Base-by-base conservation (phyloP, 257 asterid species). In the Capsicum baccatum region DNA sequence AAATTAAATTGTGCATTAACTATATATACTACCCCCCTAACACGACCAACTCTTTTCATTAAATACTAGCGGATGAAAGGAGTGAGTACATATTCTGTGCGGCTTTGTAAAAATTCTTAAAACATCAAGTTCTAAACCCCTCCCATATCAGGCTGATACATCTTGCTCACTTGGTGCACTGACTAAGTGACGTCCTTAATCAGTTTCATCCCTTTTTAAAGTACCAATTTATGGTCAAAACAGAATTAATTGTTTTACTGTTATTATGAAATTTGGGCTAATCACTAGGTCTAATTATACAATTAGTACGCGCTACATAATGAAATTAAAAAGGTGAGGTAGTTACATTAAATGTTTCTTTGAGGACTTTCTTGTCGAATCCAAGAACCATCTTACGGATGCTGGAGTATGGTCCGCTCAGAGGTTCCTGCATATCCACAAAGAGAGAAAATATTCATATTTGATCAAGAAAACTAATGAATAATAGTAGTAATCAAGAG, bases 371-470 rank as follows among this genome's bases (percentile, higher is more conserved):
- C 85, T 80, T 91, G 87, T 92, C 98, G 9, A 96, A 94, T 85
- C 98, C 97, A 39, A 94, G 91, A 84, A 96, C 88, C 89, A 93
- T 59, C 48, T 93, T 93, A 1, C 95, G 89, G 70, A 96, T 83
- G 71, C 93, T 86, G 0, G 99, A 89, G 84, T 96, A 94, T 9
- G 97, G 95, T 39, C 84, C 91, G 21, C 68, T 84, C 79, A 71
- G 37, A 44, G 90, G 91, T 52, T 81, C 96, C 98, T 93, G 60
- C 42, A 33, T 74, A 73, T n/a, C 33, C 33, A 26, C 14, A 0
- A 12, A 33, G 21, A 50, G 33, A 26, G 33, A 26, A 26, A 74
- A 69, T 39, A 74, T 50, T 50, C 42, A 50, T 74, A 6, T 2
- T 12, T 48, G 42, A 5, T 57, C 16, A 50, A 9, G 13, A 57